A percentile compares a stretch with the other conserved stretches of the same genome.
Evolutionary conservation across 306 rosid genomes (phyloP).

Genomic region (Cyamopsis tetragonoloba): DNA sequence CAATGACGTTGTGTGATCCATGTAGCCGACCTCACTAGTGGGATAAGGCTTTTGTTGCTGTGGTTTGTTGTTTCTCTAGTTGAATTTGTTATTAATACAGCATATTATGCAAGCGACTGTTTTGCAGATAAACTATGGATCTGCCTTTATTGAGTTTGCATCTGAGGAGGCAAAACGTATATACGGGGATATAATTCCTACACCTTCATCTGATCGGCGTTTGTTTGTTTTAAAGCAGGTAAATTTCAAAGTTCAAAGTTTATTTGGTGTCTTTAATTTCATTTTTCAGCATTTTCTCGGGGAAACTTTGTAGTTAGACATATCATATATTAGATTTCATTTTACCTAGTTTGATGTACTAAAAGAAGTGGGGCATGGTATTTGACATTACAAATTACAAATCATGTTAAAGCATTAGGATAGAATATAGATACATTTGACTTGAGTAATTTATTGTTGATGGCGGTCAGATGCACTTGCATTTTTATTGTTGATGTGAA

Average conservation of each 20-base stretch:
- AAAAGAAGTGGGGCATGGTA: slow-evolving; percentile 3
- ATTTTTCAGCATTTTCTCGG: not conserved
- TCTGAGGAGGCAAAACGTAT: slow-evolving; percentile 93
- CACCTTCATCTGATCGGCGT: slow-evolving; percentile 77
- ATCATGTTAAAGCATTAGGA: not conserved
- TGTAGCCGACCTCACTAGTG: too few relatives aligned
- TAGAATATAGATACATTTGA: not conserved
- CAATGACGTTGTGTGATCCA: too few relatives aligned
- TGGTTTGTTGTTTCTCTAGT: slow-evolving; percentile 12
- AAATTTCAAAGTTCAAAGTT: slow-evolving; percentile 18
- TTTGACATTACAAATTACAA: slow-evolving; percentile 9
- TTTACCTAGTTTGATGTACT: not conserved
- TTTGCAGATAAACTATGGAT: slow-evolving; percentile 69
- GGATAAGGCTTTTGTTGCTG: not conserved
- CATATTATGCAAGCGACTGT: slow-evolving; percentile 18
- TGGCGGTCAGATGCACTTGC: not conserved
- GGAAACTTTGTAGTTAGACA: not conserved
- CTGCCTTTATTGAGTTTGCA: slow-evolving; percentile 83
- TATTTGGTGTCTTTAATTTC: slow-evolving; percentile 21
- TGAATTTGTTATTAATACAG: slow-evolving; percentile 2
- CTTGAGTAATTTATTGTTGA: too few relatives aligned
- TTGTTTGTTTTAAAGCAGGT: slow-evolving; percentile 93
- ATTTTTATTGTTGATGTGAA: not conserved
- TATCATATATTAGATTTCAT: slow-evolving; percentile 12
- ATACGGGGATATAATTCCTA: slow-evolving; percentile 92